Percentiles rank a stretch among this genome's conserved stretches.
phyloP scores from a whole-genome alignment of 805 yeast species.

The Brettanomyces sp. region DNA sequence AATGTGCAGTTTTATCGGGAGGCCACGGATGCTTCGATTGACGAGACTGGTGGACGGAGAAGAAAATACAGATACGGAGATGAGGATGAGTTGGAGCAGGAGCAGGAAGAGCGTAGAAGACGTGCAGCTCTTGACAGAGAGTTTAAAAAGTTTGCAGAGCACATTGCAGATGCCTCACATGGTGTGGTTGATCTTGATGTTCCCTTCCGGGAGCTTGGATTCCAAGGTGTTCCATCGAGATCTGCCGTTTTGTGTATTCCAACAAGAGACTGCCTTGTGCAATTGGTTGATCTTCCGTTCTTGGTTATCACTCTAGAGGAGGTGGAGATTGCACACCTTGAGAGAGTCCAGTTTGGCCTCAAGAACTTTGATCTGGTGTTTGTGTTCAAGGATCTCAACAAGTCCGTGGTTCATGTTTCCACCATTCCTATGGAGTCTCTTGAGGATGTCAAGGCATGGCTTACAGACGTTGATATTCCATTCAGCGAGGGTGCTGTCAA shows the following conservation, averaged over 20 bases:
- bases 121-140: slow-evolving; percentile 87
- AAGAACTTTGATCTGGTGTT: slow-evolving; percentile 96
- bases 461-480: slow-evolving; percentile 96
- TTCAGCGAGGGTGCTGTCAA: slow-evolving; percentile 91
- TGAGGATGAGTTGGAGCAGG: slow-evolving; percentile 97
- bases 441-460: slow-evolving; percentile 92
- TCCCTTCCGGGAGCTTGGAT: slow-evolving; percentile 93
- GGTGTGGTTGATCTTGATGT: slow-evolving; percentile 83
- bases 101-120: slow-evolving; percentile 94
- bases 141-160: slow-evolving; percentile 80
- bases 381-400: slow-evolving; percentile 82
- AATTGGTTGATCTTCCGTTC: slow-evolving; percentile 90
- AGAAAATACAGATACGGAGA: slow-evolving; percentile 87
- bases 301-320: slow-evolving; percentile 85
- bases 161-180: slow-evolving; percentile 78
- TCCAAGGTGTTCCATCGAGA: slow-evolving; percentile 94
- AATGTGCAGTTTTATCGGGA: slow-evolving; percentile 96
- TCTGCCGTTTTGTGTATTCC: slow-evolving; percentile 94
- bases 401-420: slow-evolving; percentile 85
- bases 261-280: slow-evolving; percentile 92
- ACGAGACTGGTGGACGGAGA: slow-evolving; percentile 92
- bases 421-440: slow-evolving; percentile 89
- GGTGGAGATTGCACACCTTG: slow-evolving; percentile 89
- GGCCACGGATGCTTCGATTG: slow-evolving; percentile 91
- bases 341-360: slow-evolving; percentile 94